phyloP scores from a whole-genome alignment of 495 filamentous ascomycete species.

The Pseudotulostoma volvatum region DNA sequence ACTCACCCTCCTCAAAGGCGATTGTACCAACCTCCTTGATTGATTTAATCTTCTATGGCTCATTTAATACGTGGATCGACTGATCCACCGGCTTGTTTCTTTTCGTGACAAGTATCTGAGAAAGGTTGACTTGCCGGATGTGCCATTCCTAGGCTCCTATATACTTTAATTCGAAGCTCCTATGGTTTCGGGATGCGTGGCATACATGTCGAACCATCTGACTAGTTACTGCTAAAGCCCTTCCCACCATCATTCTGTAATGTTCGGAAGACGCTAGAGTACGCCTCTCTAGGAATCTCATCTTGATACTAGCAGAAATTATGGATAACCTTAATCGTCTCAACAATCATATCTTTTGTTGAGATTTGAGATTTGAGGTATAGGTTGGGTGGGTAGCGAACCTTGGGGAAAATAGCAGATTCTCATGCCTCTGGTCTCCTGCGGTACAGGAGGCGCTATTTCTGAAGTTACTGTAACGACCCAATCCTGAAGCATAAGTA shows the following conservation, averaged over 20 bases:
- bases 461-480: too few species aligned
- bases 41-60: not conserved
- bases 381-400: not conserved
- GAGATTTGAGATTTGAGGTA: too few species aligned
- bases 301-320: not conserved
- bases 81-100: constrained; percentile 1
- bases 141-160: constrained; percentile 2
- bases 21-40: not conserved
- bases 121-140: constrained; percentile 1
- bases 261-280: not conserved
- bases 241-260: not conserved
- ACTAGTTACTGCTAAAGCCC: not conserved
- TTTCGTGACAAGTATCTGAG: not conserved
- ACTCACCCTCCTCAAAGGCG: not conserved
- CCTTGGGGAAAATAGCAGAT: not conserved
- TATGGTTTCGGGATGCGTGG: not conserved
- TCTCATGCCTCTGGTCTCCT: not conserved
- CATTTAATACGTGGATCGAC: not conserved
- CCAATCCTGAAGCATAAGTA: too few species aligned
- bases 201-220: constrained; percentile 1
- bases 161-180: constrained; percentile 2
- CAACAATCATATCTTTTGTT: not conserved
- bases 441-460: not conserved
- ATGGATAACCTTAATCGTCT: not conserved
- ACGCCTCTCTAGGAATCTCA: not conserved